Conservation (phyloP, 169 alveolate genomes). For the Plasmodium blacklocki region DNA sequence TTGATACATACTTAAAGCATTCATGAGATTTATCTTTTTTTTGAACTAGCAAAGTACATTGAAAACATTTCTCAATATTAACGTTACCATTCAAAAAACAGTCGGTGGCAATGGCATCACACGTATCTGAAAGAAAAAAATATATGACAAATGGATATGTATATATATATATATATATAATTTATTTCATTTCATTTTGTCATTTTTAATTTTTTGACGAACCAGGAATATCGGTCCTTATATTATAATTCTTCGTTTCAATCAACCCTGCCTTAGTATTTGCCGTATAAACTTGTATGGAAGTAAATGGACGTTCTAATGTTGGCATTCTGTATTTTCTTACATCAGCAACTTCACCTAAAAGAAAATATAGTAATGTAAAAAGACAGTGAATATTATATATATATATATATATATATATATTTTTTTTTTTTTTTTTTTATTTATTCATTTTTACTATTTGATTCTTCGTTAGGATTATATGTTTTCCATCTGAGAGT, state of each 20-base stretch:
- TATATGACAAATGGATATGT: background rate
- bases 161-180: background rate
- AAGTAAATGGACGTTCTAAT: slow-evolving; percentile 41
- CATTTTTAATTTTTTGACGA: background rate
- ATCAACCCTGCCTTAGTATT: background rate
- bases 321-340: slow-evolving; percentile 27
- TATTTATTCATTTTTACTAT: background rate
- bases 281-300: slow-evolving; percentile 63
- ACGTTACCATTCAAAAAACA: slow-evolving; percentile 50
- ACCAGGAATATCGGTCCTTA: slow-evolving; percentile 41
- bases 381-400: too few relatives aligned
- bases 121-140: slow-evolving; percentile 7
- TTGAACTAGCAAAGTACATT: slow-evolving; percentile 34
- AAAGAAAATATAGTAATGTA: too few relatives aligned
- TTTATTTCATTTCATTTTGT: background rate
- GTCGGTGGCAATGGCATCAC: slow-evolving; percentile 7
- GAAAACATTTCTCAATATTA: slow-evolving; percentile 38
- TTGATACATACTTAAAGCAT: slow-evolving; percentile 29
- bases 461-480: background rate
- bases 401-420: too few relatives aligned
- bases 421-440: too few relatives aligned
- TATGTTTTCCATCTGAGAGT: slow-evolving; percentile 11
- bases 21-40: background rate
- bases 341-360: slow-evolving; percentile 14
- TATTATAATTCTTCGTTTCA: slow-evolving; percentile 37